A percentile compares a stretch with the other conserved stretches of the same genome.
phyloP scores from a whole-genome alignment of 2,329 filamentous ascomycete species.

The Scedosporium aurantiacum region DNA sequence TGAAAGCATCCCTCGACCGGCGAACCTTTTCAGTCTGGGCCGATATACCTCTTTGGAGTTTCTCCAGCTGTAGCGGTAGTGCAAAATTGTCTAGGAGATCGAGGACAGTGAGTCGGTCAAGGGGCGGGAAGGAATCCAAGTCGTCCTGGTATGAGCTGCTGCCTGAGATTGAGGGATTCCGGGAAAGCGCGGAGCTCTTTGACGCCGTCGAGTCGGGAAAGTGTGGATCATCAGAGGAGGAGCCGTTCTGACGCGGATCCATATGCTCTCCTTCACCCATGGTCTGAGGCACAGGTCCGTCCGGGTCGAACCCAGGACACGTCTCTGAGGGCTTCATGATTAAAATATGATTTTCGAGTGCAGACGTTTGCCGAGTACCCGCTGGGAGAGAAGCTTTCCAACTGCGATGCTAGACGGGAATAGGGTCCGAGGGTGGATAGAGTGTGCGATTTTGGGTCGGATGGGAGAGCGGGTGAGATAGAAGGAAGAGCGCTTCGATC shows the following conservation, averaged over 20 bases:
- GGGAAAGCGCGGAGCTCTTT: conserved; percentile 52
- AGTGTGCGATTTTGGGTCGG: no score
- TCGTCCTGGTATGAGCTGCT: conserved; percentile 81
- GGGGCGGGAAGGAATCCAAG: conserved; percentile 74
- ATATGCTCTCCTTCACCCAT: neutral
- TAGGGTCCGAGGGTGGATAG: no score
- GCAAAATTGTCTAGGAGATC: conserved; percentile 92
- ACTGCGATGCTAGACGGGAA: no score
- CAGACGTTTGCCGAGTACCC: no score
- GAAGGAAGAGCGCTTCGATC: no score
- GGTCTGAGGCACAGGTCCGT: neutral
- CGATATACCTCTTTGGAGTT: conserved; percentile 71
- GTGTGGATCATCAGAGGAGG: conserved; percentile 36
- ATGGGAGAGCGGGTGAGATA: no score
- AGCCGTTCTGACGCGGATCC: neutral
- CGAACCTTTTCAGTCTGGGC: conserved; percentile 77
- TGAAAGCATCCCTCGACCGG: conserved; percentile 69
- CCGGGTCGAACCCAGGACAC: no score
- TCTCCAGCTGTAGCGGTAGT: conserved; percentile 80
- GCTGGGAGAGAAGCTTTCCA: no score
- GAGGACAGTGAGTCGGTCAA: conserved; percentile 83
- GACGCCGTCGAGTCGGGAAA: conserved; percentile 33
- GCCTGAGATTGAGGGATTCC: conserved; percentile 71
- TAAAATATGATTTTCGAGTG: no score
- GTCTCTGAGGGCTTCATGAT: no score